phyloP scores from a whole-genome alignment of 2,329 filamentous ascomycete species.

The Botryotinia calthae region DNA sequence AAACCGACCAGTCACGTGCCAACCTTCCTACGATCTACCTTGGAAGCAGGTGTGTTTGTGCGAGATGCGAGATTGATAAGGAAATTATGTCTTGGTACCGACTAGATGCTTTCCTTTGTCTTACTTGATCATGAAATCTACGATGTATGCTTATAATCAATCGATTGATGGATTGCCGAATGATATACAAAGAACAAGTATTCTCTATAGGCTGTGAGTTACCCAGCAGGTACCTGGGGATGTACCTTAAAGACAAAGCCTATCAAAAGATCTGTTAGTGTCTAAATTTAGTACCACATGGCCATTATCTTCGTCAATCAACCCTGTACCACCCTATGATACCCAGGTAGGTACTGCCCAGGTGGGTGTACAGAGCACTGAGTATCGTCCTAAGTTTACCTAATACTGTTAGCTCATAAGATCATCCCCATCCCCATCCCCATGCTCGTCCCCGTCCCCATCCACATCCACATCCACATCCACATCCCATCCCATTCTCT shows the following conservation, averaged over 20 bases:
- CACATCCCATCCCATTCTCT: background rate
- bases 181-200: background rate
- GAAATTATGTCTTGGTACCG: background rate
- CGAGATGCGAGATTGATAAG: constrained; percentile 1
- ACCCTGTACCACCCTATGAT: too few species aligned
- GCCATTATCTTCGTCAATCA: background rate
- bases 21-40: background rate
- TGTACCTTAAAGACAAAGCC: background rate
- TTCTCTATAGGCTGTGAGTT: background rate
- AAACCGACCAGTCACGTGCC: background rate
- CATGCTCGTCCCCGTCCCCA: background rate
- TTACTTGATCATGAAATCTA: background rate
- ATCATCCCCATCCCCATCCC: background rate
- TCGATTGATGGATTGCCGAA: background rate
- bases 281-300: background rate
- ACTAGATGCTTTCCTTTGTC: background rate
- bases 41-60: too few species aligned
- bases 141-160: background rate
- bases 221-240: background rate
- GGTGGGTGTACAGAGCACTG: too few species aligned
- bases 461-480: background rate
- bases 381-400: background rate
- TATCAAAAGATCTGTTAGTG: background rate
- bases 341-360: background rate
- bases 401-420: background rate